Evolutionary conservation across 108 stramenopile genomes (phyloP), one percentile per base, ranked within the genome.

Genomic region (Cyclotella baltica): DNA sequence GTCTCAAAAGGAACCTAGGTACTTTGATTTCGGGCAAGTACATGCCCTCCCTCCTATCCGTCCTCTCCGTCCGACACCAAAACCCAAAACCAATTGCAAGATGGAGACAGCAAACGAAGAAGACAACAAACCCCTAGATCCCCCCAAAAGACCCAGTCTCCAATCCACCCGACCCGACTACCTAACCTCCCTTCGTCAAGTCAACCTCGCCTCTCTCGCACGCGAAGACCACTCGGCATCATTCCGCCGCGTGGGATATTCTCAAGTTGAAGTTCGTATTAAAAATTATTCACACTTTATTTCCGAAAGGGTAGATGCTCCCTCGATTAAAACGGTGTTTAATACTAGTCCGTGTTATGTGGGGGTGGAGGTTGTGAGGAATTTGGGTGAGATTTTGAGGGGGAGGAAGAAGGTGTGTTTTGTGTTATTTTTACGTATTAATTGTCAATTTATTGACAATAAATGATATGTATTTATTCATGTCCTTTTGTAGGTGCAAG

Each of bases 321-420:
- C 77, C 1, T 66, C 70, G 8, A 71, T 79, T 50, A 73, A 75
- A 29, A 83, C 83, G 19, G 78, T 75, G 29, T 35, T 77, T 37
- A 83, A 83, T 52, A 72, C 73, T 29, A 77, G 75, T 55, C 69
- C 70, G 15, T 83, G 83, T 51, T 83, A 79, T 56, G 76, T 65
- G 23, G 70, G 27, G 30, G 59, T 55, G 52, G 64, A 72, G 9
- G 53, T 77, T 30, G 27, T 77, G 48, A 34, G 50, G n/a, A 81
- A 76, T 64, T 20, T 69, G 36, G 67, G 67, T 3, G 74, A 81
- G 29, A 50, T 70, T 1, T 47, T 75, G 52, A 76, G 50, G 68
- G 67, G 67, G 13, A 69, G 33, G 63, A 50, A 68, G 56, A 68
- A 72, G 62, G 81, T 69, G 27, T 31, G 67, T 11, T 43, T 28